Evolutionary conservation across 257 asterid genomes (phyloP).

Genomic region (Solanum habrochaites): DNA sequence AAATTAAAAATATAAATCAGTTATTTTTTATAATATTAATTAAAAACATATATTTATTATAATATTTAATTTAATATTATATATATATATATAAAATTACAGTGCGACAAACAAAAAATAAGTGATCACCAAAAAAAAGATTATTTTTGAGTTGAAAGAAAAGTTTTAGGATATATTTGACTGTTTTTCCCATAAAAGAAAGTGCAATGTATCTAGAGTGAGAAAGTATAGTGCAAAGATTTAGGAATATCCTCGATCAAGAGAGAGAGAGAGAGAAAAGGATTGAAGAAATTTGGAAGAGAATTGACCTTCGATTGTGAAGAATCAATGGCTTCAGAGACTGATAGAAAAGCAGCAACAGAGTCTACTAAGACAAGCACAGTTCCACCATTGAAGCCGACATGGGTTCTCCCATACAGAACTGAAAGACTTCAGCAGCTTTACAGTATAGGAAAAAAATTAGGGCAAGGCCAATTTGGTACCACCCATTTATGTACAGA

Average conservation of each 20-base stretch:
- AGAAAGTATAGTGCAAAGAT: not conserved
- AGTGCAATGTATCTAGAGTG: not conserved
- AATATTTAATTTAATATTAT: no score
- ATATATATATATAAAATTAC: no score
- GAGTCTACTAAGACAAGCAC: not conserved
- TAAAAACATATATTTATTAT: no score
- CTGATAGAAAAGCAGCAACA: not conserved
- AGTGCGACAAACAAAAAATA: no score
- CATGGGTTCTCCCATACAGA: slow-evolving; percentile 49
- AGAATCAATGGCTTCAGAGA: not conserved
- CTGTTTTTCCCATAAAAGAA: not conserved
- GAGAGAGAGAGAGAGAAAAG: not conserved
- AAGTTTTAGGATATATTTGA: not conserved
- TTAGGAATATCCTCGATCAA: not conserved
- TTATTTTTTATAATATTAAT: no score
- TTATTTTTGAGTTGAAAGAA: not conserved
- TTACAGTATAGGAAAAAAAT: slow-evolving; percentile 44
- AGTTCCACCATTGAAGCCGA: not conserved
- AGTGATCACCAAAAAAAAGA: no score
- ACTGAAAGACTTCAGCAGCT: slow-evolving; percentile 28
- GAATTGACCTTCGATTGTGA: not conserved
- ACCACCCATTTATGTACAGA: slow-evolving; percentile 47
- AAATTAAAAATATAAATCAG: no score
- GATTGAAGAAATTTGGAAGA: not conserved
- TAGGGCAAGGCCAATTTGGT: slow-evolving; percentile 61